Conservation (phyloP, 2,329 filamentous ascomycete genomes). For the Xylaria hypoxylon region DNA sequence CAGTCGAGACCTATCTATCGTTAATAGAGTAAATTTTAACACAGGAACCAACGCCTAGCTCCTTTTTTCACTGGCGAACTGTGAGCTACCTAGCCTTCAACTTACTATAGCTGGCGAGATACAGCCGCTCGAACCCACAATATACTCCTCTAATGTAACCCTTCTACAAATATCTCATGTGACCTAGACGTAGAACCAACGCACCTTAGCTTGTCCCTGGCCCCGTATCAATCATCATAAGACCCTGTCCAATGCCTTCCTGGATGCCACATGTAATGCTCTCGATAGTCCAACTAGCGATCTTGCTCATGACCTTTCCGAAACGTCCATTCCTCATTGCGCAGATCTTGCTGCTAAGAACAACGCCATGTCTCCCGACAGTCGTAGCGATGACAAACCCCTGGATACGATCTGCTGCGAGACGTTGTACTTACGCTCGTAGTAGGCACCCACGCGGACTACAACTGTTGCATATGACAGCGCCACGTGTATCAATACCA, state of each 20-base stretch:
- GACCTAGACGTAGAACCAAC: too few relatives aligned
- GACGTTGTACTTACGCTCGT: slow-evolving; percentile 75
- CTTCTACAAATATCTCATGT: slow-evolving; percentile 1
- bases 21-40: background rate
- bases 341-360: slow-evolving; percentile 65
- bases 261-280: slow-evolving; percentile 74
- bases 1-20: background rate
- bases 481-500: slow-evolving; percentile 69
- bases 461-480: slow-evolving; percentile 68
- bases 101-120: background rate
- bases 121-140: background rate
- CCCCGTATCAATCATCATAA: slow-evolving; percentile 44
- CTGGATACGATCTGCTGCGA: slow-evolving; percentile 67
- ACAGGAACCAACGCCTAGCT: background rate
- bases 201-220: slow-evolving; percentile 7
- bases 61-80: background rate
- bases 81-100: background rate
- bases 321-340: slow-evolving; percentile 73
- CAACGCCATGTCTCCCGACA: slow-evolving; percentile 63
- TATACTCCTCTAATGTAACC: background rate
- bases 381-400: slow-evolving; percentile 64
- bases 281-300: slow-evolving; percentile 71
- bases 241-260: slow-evolving; percentile 65
- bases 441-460: slow-evolving; percentile 65
- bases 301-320: slow-evolving; percentile 67